These are phyloP conservation scores for Coemansia sp. DNA, from an alignment of 192 early-diverging fungal genomes.

Conservation along the genomic window DNA sequence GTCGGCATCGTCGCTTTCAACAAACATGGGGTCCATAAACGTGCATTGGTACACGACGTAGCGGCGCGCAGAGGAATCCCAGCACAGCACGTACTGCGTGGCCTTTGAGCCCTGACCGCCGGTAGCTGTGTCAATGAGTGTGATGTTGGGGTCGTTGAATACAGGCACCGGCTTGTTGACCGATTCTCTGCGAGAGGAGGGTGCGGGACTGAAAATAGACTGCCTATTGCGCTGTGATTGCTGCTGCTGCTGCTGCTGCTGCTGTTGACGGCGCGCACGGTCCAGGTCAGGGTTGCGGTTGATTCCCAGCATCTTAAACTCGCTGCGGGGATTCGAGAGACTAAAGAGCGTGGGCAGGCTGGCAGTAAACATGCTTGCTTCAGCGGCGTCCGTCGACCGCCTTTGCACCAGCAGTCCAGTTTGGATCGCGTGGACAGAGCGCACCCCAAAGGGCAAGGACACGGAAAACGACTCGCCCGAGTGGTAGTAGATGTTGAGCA, in stretches of 20 bases:
- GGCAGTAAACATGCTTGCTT: conserved; percentile 9
- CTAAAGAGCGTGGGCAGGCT: conserved; percentile 38
- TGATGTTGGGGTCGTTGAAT: conserved; percentile 28
- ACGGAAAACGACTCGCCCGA: conserved; percentile 30
- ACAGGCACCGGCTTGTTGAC: conserved; percentile 7
- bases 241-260: not conserved
- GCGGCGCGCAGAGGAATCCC: conserved; percentile 25
- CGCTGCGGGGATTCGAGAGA: conserved; percentile 29
- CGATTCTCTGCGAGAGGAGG: conserved; percentile 1
- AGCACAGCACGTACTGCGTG: conserved; percentile 42
- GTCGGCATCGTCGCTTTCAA: conserved; percentile 3
- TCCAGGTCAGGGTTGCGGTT: conserved; percentile 19
- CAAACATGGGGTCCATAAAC: conserved; percentile 7
- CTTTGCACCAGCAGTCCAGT: conserved; percentile 41
- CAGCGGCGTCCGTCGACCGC: conserved; percentile 7
- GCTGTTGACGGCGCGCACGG: conserved; percentile 2
- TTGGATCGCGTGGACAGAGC: conserved; percentile 23
- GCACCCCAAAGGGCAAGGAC: conserved; percentile 35
- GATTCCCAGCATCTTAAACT: conserved; percentile 47
- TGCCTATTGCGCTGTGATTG: not conserved
- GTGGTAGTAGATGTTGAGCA: conserved; percentile 24
- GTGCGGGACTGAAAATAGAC: conserved; percentile 31
- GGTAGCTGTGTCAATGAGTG: conserved; percentile 18
- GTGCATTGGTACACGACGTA: conserved; percentile 28
- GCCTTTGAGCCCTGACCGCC: conserved; percentile 5